A percentile compares a stretch with the other conserved stretches of the same genome.
phyloP scores from a whole-genome alignment of 2,329 filamentous ascomycete genomes.

The Ascochyta viciae-villosae region DNA sequence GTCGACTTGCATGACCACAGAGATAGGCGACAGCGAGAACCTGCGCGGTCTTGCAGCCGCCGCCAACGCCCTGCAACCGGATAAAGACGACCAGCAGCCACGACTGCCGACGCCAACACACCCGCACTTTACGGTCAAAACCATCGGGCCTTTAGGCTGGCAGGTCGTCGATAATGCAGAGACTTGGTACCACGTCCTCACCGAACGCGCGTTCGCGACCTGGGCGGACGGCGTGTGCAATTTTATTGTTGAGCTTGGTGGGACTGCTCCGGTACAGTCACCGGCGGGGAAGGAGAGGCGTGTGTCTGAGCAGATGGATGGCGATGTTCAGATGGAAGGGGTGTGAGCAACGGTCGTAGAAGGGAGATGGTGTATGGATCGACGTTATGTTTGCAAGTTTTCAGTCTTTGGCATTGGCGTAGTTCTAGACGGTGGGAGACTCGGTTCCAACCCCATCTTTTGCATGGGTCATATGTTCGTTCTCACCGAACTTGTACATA shows the following conservation, averaged over 20 bases:
- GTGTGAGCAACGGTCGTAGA: not conserved
- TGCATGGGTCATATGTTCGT: no score
- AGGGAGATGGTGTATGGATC: not conserved
- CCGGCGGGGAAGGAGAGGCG: not conserved
- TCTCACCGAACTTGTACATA: no score
- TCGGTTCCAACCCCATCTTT: no score
- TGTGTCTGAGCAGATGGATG: not conserved
- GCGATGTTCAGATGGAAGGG: conserved; percentile 2
- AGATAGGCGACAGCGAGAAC: conserved; percentile 19
- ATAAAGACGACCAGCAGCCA: conserved; percentile 7
- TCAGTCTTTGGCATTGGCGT: not conserved
- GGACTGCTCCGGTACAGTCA: not conserved
- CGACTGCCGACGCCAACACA: not conserved
- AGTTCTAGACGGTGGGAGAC: not conserved
- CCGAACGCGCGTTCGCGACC: conserved; percentile 35
- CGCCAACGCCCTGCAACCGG: conserved; percentile 37
- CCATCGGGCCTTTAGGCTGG: conserved; percentile 34
- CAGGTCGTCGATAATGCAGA: conserved; percentile 27
- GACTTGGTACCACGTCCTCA: conserved; percentile 36
- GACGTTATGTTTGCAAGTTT: not conserved
- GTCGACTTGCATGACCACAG: no score
- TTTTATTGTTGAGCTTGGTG: conserved; percentile 38
- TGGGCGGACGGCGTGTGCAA: conserved; percentile 44
- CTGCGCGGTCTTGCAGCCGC: conserved; percentile 43
- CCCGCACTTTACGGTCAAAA: conserved; percentile 24